Base-by-base conservation (phyloP, 768 basidiomycete species). In the Auriculariales sp. region DNA sequence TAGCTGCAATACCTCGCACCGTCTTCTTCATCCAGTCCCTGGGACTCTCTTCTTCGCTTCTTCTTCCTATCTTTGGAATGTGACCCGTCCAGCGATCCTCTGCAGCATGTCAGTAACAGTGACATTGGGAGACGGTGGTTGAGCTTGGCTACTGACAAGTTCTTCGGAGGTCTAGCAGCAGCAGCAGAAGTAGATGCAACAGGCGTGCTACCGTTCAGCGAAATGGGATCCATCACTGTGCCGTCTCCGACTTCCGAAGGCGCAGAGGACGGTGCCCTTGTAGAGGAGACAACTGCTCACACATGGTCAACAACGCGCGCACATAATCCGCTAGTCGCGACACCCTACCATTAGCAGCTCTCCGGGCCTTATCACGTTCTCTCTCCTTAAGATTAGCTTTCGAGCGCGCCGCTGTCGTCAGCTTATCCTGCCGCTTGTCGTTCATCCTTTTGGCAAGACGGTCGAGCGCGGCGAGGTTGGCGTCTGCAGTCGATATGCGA, bases 1-100 rank as follows among this genome's bases (percentile, higher is more conserved):
- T 49, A 51, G 44, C 31, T n/a, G 46, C 12, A 48, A 31, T 33
- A 32, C 39, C 52, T 54, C 61, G 48, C 63, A 77, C 78, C 75
- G 60, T 69, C 69, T 58, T 87, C 84, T 28, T 68, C 62, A 54
- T 87, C 85, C 55, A 81, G 83, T n/a, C 78, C 79, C 32, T 75
- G 78, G 7, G 72, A 68, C 32, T 85, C 84, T 50, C 82, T 75
- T 72, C 83, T 86, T 64, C 86, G 83, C 60, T 88, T 89, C 67
- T 87, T 86, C 17, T 55, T 52, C 49, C 53, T 55, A 12, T 24
- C 27, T 10, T 44, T 44, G 27, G 22, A 22, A 15, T 44, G 22
- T 25, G 22, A 32, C 15, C 7, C 31, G 31, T 44, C 39, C 17
- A 44, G 17, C 2, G 35, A 34, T 15, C 49, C 47, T 28, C 28